Conservation (phyloP, 257 asterid genomes). For the Striga asiatica region DNA sequence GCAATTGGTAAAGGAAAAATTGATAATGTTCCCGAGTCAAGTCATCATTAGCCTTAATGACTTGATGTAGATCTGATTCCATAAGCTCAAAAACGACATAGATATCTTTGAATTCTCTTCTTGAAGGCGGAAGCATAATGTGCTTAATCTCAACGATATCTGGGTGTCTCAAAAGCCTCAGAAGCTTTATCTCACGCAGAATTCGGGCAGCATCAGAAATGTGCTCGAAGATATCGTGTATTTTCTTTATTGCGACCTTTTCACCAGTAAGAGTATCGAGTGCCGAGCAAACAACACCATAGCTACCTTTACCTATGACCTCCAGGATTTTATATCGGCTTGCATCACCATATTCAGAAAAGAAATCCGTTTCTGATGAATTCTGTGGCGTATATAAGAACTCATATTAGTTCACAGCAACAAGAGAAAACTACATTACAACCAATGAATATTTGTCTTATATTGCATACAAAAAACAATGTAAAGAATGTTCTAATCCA, state of each 20-base stretch:
- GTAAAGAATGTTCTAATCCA: no score
- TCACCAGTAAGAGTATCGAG: constrained; percentile 68
- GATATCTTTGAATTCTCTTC: constrained; percentile 71
- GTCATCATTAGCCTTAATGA: constrained; percentile 86
- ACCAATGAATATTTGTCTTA: background rate
- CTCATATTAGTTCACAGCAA: background rate
- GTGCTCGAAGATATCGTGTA: constrained; percentile 65
- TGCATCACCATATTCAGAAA: constrained; percentile 92
- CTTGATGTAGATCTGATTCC: constrained; percentile 94
- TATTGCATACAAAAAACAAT: no score
- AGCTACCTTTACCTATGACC: constrained; percentile 81
- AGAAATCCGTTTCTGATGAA: constrained; percentile 75
- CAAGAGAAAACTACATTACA: background rate
- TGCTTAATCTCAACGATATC: constrained; percentile 83
- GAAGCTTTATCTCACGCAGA: constrained; percentile 76
- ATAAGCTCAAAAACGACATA: constrained; percentile 84
- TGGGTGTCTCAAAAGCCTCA: constrained; percentile 74
- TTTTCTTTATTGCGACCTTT: constrained; percentile 76
- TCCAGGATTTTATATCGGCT: constrained; percentile 76
- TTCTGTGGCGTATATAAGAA: constrained; percentile 29
- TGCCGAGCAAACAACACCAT: constrained; percentile 81
- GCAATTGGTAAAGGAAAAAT: constrained; percentile 78
- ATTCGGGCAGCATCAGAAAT: constrained; percentile 85
- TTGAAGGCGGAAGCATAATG: constrained; percentile 75
- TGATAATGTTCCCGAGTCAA: constrained; percentile 71